Evolutionary conservation across 2,329 filamentous ascomycete species (phyloP).

Genomic region (Neonectria faginata): DNA sequence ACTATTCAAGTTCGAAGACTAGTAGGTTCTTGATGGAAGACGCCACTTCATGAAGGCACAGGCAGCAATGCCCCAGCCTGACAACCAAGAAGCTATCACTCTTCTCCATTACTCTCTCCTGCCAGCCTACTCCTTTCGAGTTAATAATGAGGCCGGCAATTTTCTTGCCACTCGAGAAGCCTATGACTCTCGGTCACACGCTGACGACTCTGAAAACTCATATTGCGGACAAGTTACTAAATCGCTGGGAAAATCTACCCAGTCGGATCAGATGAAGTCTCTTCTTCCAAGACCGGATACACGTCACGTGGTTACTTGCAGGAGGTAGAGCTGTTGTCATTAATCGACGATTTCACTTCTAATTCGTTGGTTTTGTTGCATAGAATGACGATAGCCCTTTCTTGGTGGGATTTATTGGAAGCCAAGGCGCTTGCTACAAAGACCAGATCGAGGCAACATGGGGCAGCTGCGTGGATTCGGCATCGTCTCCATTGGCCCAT

Average conservation of each 20-base stretch:
- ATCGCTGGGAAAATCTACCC: constrained; percentile 9
- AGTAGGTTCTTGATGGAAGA: constrained; percentile 15
- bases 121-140: constrained; percentile 22
- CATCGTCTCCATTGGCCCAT: no score
- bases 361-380: no score
- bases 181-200: constrained; percentile 24
- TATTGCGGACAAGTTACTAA: constrained; percentile 15
- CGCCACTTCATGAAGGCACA: background rate
- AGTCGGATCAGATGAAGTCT: constrained; percentile 2
- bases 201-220: constrained; percentile 20
- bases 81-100: constrained; percentile 4
- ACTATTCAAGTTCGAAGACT: constrained; percentile 27
- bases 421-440: no score
- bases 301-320: constrained; percentile 14
- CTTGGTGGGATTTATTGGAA: no score
- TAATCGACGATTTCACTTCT: constrained; percentile 30
- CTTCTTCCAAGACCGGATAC: constrained; percentile 24
- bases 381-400: no score
- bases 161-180: constrained; percentile 17
- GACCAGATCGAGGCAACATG: no score
- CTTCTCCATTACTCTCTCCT: constrained; percentile 28
- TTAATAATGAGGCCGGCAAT: constrained; percentile 19
- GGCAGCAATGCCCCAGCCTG: constrained; percentile 6
- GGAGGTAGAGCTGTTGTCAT: constrained; percentile 22
- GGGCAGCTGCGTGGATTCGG: no score